phyloP scores from a whole-genome alignment of 768 basidiomycete genomes.

The Lactarius pseudohatsudake region DNA sequence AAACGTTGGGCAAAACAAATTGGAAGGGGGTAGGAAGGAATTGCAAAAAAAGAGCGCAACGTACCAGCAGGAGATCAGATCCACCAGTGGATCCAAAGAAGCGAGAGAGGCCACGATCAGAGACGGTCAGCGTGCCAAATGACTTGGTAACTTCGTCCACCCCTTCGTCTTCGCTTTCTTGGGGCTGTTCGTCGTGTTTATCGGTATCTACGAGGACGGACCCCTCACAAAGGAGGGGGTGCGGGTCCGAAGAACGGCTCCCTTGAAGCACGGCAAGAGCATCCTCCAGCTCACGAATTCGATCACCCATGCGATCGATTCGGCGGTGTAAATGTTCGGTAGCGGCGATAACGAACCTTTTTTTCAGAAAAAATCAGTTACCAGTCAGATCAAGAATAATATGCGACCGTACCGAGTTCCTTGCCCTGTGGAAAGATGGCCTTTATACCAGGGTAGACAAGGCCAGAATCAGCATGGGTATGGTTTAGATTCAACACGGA shows the following conservation, averaged over 20 bases:
- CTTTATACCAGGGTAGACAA: constrained; percentile 35
- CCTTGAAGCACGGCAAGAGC: constrained; percentile 62
- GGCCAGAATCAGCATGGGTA: neutral
- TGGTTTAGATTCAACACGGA: constrained; percentile 26
- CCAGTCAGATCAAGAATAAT: constrained; percentile 3
- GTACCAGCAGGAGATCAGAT: constrained; percentile 45
- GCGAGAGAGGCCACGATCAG: constrained; percentile 63
- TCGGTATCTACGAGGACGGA: constrained; percentile 53
- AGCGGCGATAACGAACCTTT: constrained; percentile 63
- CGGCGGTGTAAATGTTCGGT: constrained; percentile 65
- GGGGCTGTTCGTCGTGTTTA: constrained; percentile 45
- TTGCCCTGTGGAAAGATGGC: constrained; percentile 76
- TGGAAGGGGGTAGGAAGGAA: neutral
- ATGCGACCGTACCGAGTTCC: constrained; percentile 55
- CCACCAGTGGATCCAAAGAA: constrained; percentile 78
- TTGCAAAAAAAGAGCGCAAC: neutral
- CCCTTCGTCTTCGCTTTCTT: constrained; percentile 39
- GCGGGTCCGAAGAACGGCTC: constrained; percentile 52
- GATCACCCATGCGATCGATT: constrained; percentile 64
- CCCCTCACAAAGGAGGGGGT: constrained; percentile 59
- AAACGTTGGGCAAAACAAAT: neutral
- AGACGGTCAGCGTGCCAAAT: constrained; percentile 69
- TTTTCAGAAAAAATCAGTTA: neutral
- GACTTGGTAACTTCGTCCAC: constrained; percentile 45
- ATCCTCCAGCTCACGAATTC: constrained; percentile 69